These are phyloP conservation scores for Helminthosporium solani DNA, from an alignment of 2,329 filamentous ascomycete genomes.

Conservation along the genomic window DNA sequence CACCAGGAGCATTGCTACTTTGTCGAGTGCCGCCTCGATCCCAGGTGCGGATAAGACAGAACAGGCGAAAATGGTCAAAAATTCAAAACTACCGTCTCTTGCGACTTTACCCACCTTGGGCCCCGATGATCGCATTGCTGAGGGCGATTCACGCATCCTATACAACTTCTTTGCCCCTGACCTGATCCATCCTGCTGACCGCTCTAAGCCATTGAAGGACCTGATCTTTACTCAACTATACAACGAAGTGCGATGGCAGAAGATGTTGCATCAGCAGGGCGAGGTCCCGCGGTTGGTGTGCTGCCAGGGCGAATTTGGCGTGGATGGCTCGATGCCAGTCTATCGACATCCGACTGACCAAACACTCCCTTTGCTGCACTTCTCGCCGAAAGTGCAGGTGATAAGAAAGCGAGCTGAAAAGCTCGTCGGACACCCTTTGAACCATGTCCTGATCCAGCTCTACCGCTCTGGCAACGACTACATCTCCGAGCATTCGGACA, in stretches of 20 bases:
- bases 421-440: conserved; percentile 74
- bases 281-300: conserved; percentile 89
- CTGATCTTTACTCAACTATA: conserved; percentile 69
- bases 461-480: conserved; percentile 89
- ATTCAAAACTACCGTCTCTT: conserved; percentile 40
- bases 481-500: conserved; percentile 96
- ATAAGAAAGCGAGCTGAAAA: conserved; percentile 71
- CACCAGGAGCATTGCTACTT: conserved; percentile 1
- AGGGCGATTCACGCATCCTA: conserved; percentile 77
- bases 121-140: conserved; percentile 63
- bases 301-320: conserved; percentile 72
- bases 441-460: conserved; percentile 89
- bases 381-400: conserved; percentile 69
- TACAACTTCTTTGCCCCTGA: conserved; percentile 63
- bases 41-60: neutral
- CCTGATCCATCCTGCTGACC: conserved; percentile 25
- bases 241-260: conserved; percentile 80
- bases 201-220: conserved; percentile 49
- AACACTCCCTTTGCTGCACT: conserved; percentile 72
- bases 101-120: conserved; percentile 43
- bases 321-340: conserved; percentile 76
- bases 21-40: neutral
- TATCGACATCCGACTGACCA: conserved; percentile 94
- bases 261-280: conserved; percentile 88
- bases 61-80: conserved; percentile 15